phyloP scores from a whole-genome alignment of 495 filamentous ascomycete genomes.

The Lophium mytilinum region DNA sequence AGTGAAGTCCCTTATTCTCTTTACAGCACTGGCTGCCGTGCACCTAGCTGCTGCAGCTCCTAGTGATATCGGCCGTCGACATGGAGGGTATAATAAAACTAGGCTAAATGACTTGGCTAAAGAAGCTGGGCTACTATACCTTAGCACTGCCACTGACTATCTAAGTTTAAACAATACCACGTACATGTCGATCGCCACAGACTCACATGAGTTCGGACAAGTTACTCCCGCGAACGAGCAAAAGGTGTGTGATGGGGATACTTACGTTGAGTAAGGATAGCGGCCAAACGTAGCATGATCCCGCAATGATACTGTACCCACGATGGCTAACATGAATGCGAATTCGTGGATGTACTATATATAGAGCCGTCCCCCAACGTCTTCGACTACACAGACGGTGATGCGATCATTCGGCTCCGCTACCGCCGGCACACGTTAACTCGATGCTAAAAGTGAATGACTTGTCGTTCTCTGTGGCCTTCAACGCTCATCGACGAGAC shows the following conservation, averaged over 20 bases:
- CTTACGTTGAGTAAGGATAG: background rate
- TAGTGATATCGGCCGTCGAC: background rate
- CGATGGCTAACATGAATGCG: too few species aligned
- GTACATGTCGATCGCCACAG: conserved; percentile 34
- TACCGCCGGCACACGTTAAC: too few species aligned
- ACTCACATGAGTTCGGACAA: conserved; percentile 44
- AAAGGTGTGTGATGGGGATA: conserved; percentile 35
- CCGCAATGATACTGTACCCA: too few species aligned
- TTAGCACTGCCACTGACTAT: conserved; percentile 45
- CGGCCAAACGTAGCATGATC: too few species aligned
- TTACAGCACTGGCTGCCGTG: background rate
- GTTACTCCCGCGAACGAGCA: conserved; percentile 46
- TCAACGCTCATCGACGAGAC: too few species aligned
- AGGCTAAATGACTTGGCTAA: conserved; percentile 33
- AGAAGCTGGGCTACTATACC: conserved; percentile 40
- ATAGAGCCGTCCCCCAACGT: conserved; percentile 36
- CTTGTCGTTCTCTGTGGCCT: too few species aligned
- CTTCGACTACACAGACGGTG: conserved; percentile 30
- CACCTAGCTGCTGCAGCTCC: background rate
- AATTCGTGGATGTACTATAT: conserved; percentile 33
- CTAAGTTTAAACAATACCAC: conserved; percentile 36
- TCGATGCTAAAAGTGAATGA: too few species aligned
- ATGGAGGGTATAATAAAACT: conserved; percentile 25
- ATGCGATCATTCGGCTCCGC: conserved; percentile 26
- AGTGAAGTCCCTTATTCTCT: too few species aligned